Base-by-base conservation (phyloP, 805 yeast species). In the Saturnispora dispora region DNA sequence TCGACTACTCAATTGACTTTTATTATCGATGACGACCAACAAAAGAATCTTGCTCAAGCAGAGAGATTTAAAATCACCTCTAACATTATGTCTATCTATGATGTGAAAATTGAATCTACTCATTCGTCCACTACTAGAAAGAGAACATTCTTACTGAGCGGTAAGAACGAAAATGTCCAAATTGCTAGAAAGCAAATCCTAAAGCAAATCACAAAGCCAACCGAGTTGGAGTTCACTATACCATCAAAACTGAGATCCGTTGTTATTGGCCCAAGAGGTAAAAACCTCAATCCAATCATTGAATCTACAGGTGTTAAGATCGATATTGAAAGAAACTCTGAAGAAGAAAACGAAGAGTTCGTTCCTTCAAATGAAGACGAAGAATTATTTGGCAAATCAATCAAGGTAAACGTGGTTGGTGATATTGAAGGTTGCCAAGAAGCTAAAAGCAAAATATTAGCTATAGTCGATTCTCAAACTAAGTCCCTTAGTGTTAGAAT, bases 181-280 rank as follows among this genome's bases (percentile, higher is more conserved):
- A 70, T 67, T 45, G 96, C 95, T 52, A 84, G 83, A 66, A 77
- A 88, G 56, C 86, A 85, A 56, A 75, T 91, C 52, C 76, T 86
- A 54, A 82, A 81, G 62, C 83, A 79, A 58, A 75, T 91, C 63
- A 83, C 95, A 37, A 84, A 82, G 65, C 95, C 95, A 50, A 79
- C 84, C 52, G 70, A 69, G 5, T 69, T 79, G 46, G 68, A 72
- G 30, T 78, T 90, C 63, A 64, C 74, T 30, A 78, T 90, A 49
- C 97, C 98, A 32, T 78, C 90, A 13, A 79, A 78, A 58, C 75
- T 87, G 53, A 79, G 93, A 67, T 77, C 95, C 7, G 77, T 79
- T 47, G 79, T 90, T 53, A 90, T 90, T 68, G 98, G 98, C 53
- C 76, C 90, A 43, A 86, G 83, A 64, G 98, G 98, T 64, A 78